Percentiles rank a stretch among this genome's conserved stretches.
Evolutionary conservation across 2,329 filamentous ascomycete species (phyloP).

Genomic region (Pestalotiopsis sp.): DNA sequence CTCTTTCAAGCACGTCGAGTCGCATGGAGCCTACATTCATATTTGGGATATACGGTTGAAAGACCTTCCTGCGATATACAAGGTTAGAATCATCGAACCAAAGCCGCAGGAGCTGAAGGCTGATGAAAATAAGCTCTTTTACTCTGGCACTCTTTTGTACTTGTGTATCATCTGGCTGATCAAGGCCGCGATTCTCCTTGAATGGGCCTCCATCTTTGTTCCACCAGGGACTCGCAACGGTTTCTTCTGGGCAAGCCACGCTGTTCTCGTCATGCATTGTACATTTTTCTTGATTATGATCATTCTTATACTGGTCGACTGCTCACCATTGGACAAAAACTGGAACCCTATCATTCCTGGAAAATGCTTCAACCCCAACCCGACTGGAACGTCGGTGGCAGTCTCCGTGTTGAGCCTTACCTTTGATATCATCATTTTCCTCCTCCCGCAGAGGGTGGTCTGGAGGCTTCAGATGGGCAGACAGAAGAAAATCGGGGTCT

Average conservation of each 20-base stretch:
- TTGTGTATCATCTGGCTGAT: constrained; percentile 2
- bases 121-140: constrained; percentile 22
- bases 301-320: neutral
- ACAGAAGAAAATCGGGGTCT: neutral
- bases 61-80: neutral
- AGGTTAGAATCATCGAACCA: neutral
- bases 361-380: neutral
- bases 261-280: neutral
- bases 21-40: neutral
- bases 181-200: constrained; percentile 14
- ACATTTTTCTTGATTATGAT: neutral
- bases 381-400: neutral
- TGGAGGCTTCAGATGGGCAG: neutral
- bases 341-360: neutral
- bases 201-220: constrained; percentile 14
- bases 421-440: neutral
- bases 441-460: neutral
- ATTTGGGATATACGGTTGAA: neutral
- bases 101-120: neutral
- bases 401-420: neutral
- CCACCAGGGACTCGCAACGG: constrained; percentile 4
- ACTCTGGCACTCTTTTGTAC: neutral
- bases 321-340: neutral
- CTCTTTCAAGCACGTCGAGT: neutral
- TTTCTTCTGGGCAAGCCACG: constrained; percentile 11